Conservation (phyloP, 2,329 filamentous ascomycete species). For the Penicillium sp. region DNA sequence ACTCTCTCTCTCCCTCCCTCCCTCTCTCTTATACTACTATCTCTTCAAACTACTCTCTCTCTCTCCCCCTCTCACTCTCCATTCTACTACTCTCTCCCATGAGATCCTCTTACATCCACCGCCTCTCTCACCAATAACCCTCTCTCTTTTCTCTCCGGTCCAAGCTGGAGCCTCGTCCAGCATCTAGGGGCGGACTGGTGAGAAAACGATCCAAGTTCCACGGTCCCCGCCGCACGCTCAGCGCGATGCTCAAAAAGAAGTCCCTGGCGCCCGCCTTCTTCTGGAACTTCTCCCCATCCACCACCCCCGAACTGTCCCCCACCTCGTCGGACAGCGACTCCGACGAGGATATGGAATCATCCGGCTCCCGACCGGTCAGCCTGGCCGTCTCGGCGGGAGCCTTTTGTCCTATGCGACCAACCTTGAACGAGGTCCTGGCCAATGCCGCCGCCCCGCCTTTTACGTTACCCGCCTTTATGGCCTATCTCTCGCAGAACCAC, state of each 20-base stretch:
- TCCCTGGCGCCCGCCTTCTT: slow-evolving; percentile 43
- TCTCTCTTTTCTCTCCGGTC: slow-evolving; percentile 10
- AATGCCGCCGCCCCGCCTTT: slow-evolving; percentile 87
- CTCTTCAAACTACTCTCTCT: background rate
- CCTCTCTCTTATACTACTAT: background rate
- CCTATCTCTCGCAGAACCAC: slow-evolving; percentile 94
- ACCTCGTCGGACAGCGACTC: slow-evolving; percentile 51
- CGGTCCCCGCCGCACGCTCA: slow-evolving; percentile 36
- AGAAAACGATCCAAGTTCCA: slow-evolving; percentile 31
- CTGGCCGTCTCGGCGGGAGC: slow-evolving; percentile 48
- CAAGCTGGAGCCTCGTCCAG: slow-evolving; percentile 31
- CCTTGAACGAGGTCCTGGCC: slow-evolving; percentile 83
- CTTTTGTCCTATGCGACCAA: slow-evolving; percentile 64
- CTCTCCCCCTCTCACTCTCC: background rate
- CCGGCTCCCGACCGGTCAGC: slow-evolving; percentile 52
- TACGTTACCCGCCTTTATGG: slow-evolving; percentile 92
- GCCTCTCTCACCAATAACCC: slow-evolving; percentile 22
- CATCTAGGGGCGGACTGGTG: slow-evolving; percentile 31
- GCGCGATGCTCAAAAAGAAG: slow-evolving; percentile 50
- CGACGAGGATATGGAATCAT: slow-evolving; percentile 52
- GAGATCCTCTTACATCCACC: slow-evolving; percentile 1
- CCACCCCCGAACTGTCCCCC: slow-evolving; percentile 54
- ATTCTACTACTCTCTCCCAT: slow-evolving; percentile 7
- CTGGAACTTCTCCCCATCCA: slow-evolving; percentile 49
- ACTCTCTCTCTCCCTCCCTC: background rate